Evolutionary conservation across 2,329 filamentous ascomycete species (phyloP).

Genomic region (Lojkania enalia): DNA sequence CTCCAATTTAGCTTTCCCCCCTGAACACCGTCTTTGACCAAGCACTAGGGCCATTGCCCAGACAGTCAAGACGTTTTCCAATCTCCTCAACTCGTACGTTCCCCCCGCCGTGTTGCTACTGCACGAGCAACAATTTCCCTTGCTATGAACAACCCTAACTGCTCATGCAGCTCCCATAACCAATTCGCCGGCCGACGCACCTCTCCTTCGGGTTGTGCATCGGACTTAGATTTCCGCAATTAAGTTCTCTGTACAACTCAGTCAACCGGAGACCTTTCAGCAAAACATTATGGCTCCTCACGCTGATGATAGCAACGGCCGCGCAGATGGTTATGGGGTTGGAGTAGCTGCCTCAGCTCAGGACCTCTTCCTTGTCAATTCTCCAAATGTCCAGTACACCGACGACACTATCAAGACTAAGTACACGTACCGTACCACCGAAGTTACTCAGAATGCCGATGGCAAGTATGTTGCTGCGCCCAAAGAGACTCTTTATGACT

Average conservation of each 20-base stretch:
- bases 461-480: conserved; percentile 84
- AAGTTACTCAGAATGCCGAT: conserved; percentile 69
- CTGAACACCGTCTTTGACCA: conserved; percentile 14
- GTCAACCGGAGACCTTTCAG: conserved; percentile 10
- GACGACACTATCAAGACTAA: conserved; percentile 86
- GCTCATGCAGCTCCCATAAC: conserved; percentile 75
- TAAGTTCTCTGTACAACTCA: conserved; percentile 30
- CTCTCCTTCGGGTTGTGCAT: conserved; percentile 82
- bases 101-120: conserved; percentile 11
- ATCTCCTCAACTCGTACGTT: conserved; percentile 92
- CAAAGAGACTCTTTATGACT: conserved; percentile 89
- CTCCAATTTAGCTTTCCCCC: conserved; percentile 6
- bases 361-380: conserved; percentile 82
- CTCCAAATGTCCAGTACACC: conserved; percentile 90
- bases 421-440: conserved; percentile 95
- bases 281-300: conserved; percentile 83
- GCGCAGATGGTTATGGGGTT: conserved; percentile 56
- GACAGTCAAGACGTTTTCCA: conserved; percentile 96
- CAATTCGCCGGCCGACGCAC: conserved; percentile 96
- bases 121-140: conserved; percentile 4
- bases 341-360: conserved; percentile 48
- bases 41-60: conserved; percentile 46
- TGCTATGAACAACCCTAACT: neutral
- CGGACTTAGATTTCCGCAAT: conserved; percentile 55
- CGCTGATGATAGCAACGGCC: conserved; percentile 67